Conservation (phyloP, 225 moss, liverwort and hornwort genomes). For the Neckera pumila region DNA sequence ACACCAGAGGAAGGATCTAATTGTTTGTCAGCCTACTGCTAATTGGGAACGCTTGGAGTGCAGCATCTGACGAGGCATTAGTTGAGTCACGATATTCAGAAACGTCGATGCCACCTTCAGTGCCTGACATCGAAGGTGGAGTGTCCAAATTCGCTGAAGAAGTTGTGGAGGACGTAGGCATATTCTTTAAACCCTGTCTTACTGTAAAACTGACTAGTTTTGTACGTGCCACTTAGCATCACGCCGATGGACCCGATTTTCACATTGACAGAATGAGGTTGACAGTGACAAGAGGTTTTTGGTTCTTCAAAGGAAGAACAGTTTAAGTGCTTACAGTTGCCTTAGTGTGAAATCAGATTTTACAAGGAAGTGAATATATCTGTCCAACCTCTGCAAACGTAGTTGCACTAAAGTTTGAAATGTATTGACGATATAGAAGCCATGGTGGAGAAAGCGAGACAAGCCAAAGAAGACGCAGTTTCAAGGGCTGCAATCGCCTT, state of each 20-base stretch:
- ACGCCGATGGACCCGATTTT: neutral
- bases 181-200: neutral
- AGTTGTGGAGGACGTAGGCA: neutral
- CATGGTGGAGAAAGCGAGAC: neutral
- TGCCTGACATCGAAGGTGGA: neutral
- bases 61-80: neutral
- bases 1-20: neutral
- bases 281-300: neutral
- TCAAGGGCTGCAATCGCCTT: conserved; percentile 2
- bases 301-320: neutral
- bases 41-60: neutral
- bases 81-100: neutral
- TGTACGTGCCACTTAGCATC: neutral
- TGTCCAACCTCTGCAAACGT: neutral
- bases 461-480: conserved; percentile 3
- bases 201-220: neutral
- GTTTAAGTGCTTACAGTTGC: neutral
- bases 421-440: neutral
- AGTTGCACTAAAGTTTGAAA: neutral
- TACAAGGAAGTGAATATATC: neutral
- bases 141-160: neutral
- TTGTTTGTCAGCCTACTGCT: neutral
- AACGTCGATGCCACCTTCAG: neutral
- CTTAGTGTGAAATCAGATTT: neutral
- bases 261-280: neutral